These are phyloP conservation scores for Herpetomonas samuelpessoai DNA, from an alignment of 208 protist species.

Conservation along the genomic window DNA sequence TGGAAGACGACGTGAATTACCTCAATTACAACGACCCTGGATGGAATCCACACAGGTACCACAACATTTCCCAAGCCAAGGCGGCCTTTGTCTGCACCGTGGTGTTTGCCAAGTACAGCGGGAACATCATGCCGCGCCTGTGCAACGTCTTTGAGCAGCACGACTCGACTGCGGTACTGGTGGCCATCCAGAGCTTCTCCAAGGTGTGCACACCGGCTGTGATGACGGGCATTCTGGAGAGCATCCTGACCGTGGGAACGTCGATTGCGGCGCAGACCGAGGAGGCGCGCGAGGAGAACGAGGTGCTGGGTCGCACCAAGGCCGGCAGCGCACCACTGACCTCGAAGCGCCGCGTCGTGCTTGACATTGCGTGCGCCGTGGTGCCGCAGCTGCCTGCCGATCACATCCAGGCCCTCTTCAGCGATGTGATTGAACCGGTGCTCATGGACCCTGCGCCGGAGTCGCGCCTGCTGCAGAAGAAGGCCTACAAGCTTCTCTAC, in stretches of 20 bases:
- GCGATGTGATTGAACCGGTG: slow-evolving; percentile 81
- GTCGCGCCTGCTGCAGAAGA: slow-evolving; percentile 84
- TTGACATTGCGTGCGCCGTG: slow-evolving; percentile 83
- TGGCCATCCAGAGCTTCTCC: slow-evolving; percentile 85
- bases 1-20: slow-evolving; percentile 74
- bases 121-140: slow-evolving; percentile 88
- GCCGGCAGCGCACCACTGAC: slow-evolving; percentile 46
- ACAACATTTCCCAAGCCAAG: slow-evolving; percentile 70
- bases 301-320: slow-evolving; percentile 13
- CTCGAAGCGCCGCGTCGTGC: slow-evolving; percentile 75
- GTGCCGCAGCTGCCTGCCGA: slow-evolving; percentile 63
- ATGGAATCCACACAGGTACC: slow-evolving; percentile 76
- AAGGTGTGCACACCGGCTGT: slow-evolving; percentile 75
- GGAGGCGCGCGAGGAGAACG: not conserved
- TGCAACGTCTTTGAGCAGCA: slow-evolving; percentile 83
- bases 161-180: slow-evolving; percentile 74
- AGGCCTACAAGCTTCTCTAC: slow-evolving; percentile 88
- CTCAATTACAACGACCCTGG: slow-evolving; percentile 65
- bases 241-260: slow-evolving; percentile 71
- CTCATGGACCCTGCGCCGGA: slow-evolving; percentile 74
- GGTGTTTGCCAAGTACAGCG: slow-evolving; percentile 78
- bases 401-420: slow-evolving; percentile 57
- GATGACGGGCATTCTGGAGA: slow-evolving; percentile 78
- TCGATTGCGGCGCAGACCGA: slow-evolving; percentile 47
- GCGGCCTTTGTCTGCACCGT: slow-evolving; percentile 62